Evolutionary conservation across 805 yeast genomes (phyloP).

Genomic region (Brettanomyces bruxellensis): DNA sequence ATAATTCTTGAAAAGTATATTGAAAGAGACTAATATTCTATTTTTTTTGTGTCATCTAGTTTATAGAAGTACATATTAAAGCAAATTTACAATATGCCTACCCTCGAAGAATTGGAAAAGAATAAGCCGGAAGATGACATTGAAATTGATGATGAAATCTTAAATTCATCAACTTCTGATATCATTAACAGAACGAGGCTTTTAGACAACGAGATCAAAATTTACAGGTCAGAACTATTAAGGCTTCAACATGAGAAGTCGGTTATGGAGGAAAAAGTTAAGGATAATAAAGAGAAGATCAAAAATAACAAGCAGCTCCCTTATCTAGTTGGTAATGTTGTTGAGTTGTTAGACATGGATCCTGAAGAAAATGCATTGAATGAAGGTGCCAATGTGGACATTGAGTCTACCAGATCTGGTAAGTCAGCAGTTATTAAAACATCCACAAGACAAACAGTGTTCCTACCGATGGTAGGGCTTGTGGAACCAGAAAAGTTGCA

Average conservation of each 20-base stretch:
- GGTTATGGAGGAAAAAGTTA: conserved; percentile 86
- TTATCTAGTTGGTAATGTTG: conserved; percentile 92
- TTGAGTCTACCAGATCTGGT: conserved; percentile 85
- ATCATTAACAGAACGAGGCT: conserved; percentile 77
- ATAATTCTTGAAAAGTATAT: no score
- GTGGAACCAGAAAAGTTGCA: conserved; percentile 87
- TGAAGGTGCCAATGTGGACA: conserved; percentile 92
- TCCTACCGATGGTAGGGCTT: conserved; percentile 88
- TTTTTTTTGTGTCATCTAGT: no score
- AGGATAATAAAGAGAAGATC: conserved; percentile 93
- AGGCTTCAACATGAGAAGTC: conserved; percentile 87
- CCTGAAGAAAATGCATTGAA: conserved; percentile 75
- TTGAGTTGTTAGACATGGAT: conserved; percentile 82
- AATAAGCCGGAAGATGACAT: conserved; percentile 33
- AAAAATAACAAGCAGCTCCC: conserved; percentile 94
- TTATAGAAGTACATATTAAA: no score
- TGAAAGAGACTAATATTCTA: no score
- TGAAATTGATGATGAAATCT: conserved; percentile 75
- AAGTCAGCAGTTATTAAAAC: conserved; percentile 98
- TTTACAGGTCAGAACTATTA: conserved; percentile 86
- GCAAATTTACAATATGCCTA: conserved; percentile 46
- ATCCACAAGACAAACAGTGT: conserved; percentile 94
- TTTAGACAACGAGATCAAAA: conserved; percentile 90
- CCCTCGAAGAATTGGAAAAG: conserved; percentile 60
- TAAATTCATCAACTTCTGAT: conserved; percentile 70